These are phyloP conservation scores for Pythium apleroticum DNA, from an alignment of 352 stramenopile genomes.

Conservation along the genomic window DNA sequence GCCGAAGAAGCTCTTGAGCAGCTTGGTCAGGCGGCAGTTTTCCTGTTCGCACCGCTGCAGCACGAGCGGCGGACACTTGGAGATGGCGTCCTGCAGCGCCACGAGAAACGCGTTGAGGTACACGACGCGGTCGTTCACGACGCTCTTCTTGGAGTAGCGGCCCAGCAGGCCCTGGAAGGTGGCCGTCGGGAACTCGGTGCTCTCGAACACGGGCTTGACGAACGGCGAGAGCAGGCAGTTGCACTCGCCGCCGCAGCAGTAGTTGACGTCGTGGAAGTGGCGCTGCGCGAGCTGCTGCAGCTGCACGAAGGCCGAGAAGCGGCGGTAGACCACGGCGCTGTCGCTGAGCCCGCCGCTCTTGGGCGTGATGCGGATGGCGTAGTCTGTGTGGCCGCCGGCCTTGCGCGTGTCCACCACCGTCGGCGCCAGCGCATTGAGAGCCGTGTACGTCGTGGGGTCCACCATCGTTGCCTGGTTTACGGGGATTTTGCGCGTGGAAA, in stretches of 20 bases:
- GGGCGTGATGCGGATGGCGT: conserved; percentile 76
- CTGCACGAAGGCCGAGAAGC: conserved; percentile 85
- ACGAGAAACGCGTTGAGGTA: conserved; percentile 85
- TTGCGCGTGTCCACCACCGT: conserved; percentile 77
- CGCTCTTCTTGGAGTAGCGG: conserved; percentile 30
- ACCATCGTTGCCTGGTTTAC: conserved; percentile 4
- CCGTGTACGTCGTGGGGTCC: background rate
- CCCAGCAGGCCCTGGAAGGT: conserved; percentile 25
- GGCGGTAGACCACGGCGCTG: conserved; percentile 72
- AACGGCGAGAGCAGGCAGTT: conserved; percentile 71
- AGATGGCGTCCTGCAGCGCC: conserved; percentile 69
- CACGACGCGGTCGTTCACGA: conserved; percentile 74
- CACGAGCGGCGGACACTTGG: conserved; percentile 74
- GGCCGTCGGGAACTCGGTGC: conserved; percentile 76
- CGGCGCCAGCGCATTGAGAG: conserved; percentile 50
- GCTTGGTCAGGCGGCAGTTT: conserved; percentile 80
- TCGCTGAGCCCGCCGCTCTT: conserved; percentile 42
- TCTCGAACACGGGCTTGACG: conserved; percentile 61
- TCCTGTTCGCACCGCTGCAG: conserved; percentile 76
- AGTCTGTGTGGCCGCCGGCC: conserved; percentile 79
- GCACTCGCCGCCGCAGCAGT: conserved; percentile 68
- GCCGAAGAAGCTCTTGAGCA: conserved; percentile 85
- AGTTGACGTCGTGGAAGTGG: conserved; percentile 61
- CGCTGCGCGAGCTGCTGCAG: conserved; percentile 70
- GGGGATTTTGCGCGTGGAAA: background rate